A percentile compares a stretch with the other conserved stretches of the same genome.
Evolutionary conservation across 2,329 filamentous ascomycete species (phyloP).

Genomic region (Cercospora sojina): DNA sequence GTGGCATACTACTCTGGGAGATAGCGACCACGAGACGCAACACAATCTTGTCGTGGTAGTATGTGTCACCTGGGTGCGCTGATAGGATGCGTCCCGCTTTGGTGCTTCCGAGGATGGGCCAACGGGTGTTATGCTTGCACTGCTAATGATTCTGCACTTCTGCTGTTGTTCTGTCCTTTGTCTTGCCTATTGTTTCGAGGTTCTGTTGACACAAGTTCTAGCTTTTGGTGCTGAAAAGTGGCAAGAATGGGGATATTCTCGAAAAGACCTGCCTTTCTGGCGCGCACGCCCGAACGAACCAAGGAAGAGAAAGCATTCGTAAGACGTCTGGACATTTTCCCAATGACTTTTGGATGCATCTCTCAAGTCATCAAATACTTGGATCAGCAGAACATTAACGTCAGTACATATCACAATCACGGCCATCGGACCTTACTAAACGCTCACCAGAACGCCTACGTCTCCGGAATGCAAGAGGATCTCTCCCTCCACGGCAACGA

Average conservation of each 20-base stretch:
- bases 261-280: slow-evolving; percentile 21
- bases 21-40: slow-evolving; percentile 6
- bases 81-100: slow-evolving; percentile 12
- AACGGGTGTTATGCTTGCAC: not conserved
- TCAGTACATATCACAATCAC: slow-evolving; percentile 16
- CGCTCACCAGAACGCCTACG: slow-evolving; percentile 1
- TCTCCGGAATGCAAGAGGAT: slow-evolving; percentile 33
- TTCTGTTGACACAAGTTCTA: not conserved
- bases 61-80: slow-evolving; percentile 1
- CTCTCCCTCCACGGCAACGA: slow-evolving; percentile 32
- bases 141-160: not conserved
- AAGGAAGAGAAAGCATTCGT: slow-evolving; percentile 42
- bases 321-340: slow-evolving; percentile 41
- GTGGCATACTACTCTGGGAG: slow-evolving; percentile 5
- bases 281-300: slow-evolving; percentile 26
- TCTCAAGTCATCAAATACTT: slow-evolving; percentile 41
- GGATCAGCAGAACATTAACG: slow-evolving; percentile 35
- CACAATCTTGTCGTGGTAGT: not conserved
- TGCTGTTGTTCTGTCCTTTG: not conserved
- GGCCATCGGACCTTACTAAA: not conserved
- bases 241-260: slow-evolving; percentile 22
- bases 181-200: not conserved
- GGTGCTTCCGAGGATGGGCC: slow-evolving; percentile 5
- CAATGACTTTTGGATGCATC: slow-evolving; percentile 44
- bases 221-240: not conserved